phyloP scores from a whole-genome alignment of 192 early-diverging fungal species.

The Spinellus fusiger region DNA sequence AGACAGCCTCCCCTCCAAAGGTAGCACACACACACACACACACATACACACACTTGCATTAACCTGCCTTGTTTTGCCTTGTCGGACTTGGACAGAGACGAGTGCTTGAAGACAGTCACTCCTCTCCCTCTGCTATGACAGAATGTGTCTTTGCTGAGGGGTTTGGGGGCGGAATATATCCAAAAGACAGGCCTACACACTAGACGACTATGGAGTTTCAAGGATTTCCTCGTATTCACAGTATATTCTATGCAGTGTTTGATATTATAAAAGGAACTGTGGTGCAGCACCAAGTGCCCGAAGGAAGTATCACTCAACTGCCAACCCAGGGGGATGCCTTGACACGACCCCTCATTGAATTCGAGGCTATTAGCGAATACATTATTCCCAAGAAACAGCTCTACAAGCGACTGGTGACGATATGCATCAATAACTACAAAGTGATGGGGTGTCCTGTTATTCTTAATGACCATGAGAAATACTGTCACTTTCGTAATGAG shows the following conservation, averaged over 20 bases:
- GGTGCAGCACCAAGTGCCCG: constrained; percentile 71
- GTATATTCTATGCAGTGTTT: constrained; percentile 80
- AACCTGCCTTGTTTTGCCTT: not conserved
- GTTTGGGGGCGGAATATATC: too few species aligned
- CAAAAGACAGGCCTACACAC: too few species aligned
- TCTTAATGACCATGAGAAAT: constrained; percentile 50
- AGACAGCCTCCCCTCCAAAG: too few species aligned
- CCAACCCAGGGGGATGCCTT: not conserved
- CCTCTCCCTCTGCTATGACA: too few species aligned
- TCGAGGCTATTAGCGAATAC: constrained; percentile 74
- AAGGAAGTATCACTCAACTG: constrained; percentile 52
- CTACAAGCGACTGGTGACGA: constrained; percentile 68
- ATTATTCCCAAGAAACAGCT: constrained; percentile 80
- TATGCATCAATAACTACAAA: constrained; percentile 62
- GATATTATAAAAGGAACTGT: constrained; percentile 69
- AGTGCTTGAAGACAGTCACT: not conserved
- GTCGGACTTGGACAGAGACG: not conserved
- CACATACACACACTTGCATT: not conserved
- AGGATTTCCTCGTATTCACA: constrained; percentile 65
- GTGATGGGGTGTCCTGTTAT: constrained; percentile 71
- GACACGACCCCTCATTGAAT: constrained; percentile 54
- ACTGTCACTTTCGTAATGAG: constrained; percentile 71
- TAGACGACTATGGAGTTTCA: constrained; percentile 41
- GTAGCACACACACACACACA: not conserved
- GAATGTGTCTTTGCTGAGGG: too few species aligned